These are phyloP conservation scores for Tolypocladium sp. DNA, from an alignment of 2,329 filamentous ascomycete species.

Conservation along the genomic window DNA sequence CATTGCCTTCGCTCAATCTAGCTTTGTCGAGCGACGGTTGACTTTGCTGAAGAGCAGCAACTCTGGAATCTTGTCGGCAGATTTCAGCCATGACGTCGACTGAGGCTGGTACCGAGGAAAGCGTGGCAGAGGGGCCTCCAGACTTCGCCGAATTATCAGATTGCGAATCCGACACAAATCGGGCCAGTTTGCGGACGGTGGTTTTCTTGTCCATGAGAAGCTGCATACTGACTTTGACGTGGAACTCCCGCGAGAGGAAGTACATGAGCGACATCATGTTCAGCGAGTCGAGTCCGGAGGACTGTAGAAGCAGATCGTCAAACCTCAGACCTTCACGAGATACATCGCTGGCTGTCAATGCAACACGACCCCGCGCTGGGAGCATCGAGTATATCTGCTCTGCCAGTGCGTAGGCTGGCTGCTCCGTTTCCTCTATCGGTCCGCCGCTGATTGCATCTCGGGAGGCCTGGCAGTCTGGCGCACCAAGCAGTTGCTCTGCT, in stretches of 20 bases:
- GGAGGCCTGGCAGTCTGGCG: background rate
- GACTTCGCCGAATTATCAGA: background rate
- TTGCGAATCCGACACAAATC: background rate
- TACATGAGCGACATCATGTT: conserved; percentile 5
- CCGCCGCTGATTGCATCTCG: background rate
- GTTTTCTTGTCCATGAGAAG: conserved; percentile 1
- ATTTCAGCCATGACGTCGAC: conserved; percentile 2
- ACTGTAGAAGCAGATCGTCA: conserved; percentile 1
- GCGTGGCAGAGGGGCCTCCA: background rate
- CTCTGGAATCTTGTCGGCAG: background rate
- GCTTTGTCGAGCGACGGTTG: background rate
- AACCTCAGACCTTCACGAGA: background rate
- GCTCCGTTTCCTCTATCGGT: background rate
- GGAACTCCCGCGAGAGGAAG: conserved; percentile 1
- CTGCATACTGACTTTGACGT: conserved; percentile 1
- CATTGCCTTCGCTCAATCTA: background rate
- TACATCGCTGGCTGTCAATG: background rate
- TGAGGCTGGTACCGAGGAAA: background rate
- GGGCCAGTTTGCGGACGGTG: conserved; percentile 1
- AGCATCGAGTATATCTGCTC: background rate
- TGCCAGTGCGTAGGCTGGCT: conserved; percentile 3
- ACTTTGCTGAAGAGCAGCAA: background rate
- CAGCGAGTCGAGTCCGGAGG: conserved; percentile 3
- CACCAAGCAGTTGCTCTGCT: background rate
- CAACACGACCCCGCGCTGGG: background rate